These are phyloP conservation scores for Agrostemma githago DNA, from an alignment of 148 eudicot genomes.

Conservation along the genomic window DNA sequence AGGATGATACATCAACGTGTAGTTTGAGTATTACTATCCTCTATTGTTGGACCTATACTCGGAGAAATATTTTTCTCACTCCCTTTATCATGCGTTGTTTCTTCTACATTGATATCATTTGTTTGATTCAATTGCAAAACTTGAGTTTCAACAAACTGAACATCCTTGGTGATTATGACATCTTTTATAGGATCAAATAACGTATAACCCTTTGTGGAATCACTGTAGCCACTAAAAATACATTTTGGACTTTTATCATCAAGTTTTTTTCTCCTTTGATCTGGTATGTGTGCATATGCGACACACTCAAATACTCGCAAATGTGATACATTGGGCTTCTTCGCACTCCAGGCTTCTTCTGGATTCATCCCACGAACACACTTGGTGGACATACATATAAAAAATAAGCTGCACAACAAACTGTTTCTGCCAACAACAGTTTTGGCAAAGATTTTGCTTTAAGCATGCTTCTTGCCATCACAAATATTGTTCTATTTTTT, in stretches of 20 bases:
- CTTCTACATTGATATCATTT: not conserved
- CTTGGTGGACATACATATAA: conserved; percentile 7
- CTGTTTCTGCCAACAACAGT: conserved; percentile 1
- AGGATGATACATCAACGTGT: not conserved
- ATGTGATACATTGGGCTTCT: not conserved
- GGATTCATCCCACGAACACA: not conserved
- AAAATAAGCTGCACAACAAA: conserved; percentile 6
- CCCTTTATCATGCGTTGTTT: not conserved
- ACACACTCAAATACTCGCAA: conserved; percentile 6
- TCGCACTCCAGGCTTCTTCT: conserved; percentile 3
- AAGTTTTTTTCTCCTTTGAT: conserved; percentile 2
- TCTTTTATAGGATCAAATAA: not conserved
- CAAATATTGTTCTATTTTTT: conserved; percentile 9
- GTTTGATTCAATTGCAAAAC: not conserved
- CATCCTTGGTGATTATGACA: conserved; percentile 1
- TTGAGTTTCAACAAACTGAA: conserved; percentile 5
- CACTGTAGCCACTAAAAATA: conserved; percentile 4
- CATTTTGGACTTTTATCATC: conserved; percentile 7
- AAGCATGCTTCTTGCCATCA: conserved; percentile 10
- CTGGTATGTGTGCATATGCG: conserved; percentile 7
- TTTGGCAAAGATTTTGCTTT: conserved; percentile 16
- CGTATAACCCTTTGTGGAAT: conserved; percentile 11
- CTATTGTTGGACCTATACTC: not conserved
- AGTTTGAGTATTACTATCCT: not conserved
- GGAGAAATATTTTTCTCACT: not conserved